These are phyloP conservation scores for Exsudoporus frostii DNA, from an alignment of 768 basidiomycete genomes.

Conservation along the genomic window DNA sequence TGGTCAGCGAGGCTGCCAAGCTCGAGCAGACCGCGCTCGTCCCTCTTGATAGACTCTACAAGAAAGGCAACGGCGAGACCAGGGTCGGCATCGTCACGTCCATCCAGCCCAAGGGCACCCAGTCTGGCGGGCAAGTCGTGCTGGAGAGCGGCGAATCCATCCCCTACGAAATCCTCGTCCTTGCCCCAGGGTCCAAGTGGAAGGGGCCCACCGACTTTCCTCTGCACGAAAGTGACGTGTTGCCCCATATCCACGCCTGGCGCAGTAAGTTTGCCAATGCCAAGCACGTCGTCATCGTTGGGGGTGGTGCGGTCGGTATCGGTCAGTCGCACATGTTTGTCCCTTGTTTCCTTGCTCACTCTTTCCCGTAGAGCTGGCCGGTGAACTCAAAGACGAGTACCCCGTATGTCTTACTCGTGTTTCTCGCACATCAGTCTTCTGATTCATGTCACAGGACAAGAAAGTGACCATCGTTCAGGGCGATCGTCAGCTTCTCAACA, in stretches of 20 bases:
- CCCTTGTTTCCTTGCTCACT: background rate
- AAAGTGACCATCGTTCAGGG: slow-evolving; percentile 65
- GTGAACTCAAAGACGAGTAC: slow-evolving; percentile 42
- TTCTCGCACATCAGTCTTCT: background rate
- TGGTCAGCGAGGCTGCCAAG: slow-evolving; percentile 35
- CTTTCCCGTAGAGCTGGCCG: slow-evolving; percentile 36
- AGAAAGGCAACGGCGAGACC: slow-evolving; percentile 41
- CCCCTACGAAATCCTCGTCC: slow-evolving; percentile 52
- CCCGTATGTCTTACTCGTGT: slow-evolving; percentile 30
- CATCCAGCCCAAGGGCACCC: slow-evolving; percentile 34
- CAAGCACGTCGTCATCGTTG: slow-evolving; percentile 46
- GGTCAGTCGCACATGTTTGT: slow-evolving; percentile 30
- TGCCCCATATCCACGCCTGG: slow-evolving; percentile 32
- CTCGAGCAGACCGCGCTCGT: slow-evolving; percentile 47
- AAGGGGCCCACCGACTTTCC: slow-evolving; percentile 48
- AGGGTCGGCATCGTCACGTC: slow-evolving; percentile 36
- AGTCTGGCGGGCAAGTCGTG: slow-evolving; percentile 45
- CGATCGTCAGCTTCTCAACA: slow-evolving; percentile 50
- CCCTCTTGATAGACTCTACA: slow-evolving; percentile 49
- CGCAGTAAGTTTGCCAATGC: slow-evolving; percentile 33
- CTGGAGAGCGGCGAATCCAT: slow-evolving; percentile 50
- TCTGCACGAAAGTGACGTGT: slow-evolving; percentile 25
- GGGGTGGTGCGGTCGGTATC: slow-evolving; percentile 55
- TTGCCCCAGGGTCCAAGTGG: slow-evolving; percentile 60
- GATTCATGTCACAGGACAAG: slow-evolving; percentile 18